Base-by-base conservation (phyloP, 2,329 filamentous ascomycete genomes). In the Pezicula carpinea region DNA sequence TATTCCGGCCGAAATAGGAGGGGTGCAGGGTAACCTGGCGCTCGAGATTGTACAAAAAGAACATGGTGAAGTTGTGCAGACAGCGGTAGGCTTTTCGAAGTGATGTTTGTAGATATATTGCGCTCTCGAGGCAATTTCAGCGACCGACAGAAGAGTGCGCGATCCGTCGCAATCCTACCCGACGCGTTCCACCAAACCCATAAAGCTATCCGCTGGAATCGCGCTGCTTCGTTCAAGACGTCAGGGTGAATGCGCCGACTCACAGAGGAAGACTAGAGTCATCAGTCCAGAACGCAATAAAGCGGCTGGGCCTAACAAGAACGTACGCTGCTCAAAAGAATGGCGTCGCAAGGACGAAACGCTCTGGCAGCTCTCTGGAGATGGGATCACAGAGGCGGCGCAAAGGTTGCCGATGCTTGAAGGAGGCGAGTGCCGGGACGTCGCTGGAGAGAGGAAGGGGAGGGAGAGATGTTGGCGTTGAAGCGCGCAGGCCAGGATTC, bases 1-100 rank as follows among this genome's bases (percentile, higher is more conserved):
- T 95, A 65, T 93, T 89, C 53, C 89, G 85, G 49, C 91, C 91
- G 66, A 99, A 97, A 73, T 95, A 99, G 11, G 92, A 97, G 22
- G 93, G 93, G 65, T 99, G 93, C 63, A 99, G 80, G 59, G 89
- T 91, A 62, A 97, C 91, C 64, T 89, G 86, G 65, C 92, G 90
- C 72, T 96, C 90, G 69, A 97, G 85, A 65, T 96, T 92, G 71
- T 96, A 89, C 56, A 99, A 87, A 75, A 99, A 99, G 71, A 97
- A 99, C 93, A 99, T 99, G 22, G 23, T 45, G 48, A 35, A n/a
- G 13, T 29, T 11, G 15, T 18, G 19, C 11, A 18, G 31, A 44
- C 22, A 39, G 17, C n/a, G 6, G 19, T 14, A 14, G 26, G 5
- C 7, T 18, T 15, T 26, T 40, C 39, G 13, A 15, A 6, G 23